Percentiles rank a stretch among this genome's conserved stretches.
Conservation (phyloP, 2,329 filamentous ascomycete genomes). For the Aspergillus intermedius region DNA sequence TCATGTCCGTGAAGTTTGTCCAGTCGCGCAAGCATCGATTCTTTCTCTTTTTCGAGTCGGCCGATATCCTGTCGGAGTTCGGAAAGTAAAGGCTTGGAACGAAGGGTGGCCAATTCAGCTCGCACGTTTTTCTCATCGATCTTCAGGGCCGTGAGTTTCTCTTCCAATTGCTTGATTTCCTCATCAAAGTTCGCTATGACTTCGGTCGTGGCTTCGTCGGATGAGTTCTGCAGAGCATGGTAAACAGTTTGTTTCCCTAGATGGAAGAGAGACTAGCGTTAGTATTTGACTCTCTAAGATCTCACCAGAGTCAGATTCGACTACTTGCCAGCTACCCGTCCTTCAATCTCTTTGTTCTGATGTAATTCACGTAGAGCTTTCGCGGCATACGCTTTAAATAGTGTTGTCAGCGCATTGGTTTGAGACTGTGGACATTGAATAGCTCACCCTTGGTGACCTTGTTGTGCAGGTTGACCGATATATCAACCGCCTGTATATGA, state of each 20-base stretch:
- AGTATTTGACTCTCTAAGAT: neutral
- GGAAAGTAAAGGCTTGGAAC: conserved; percentile 44
- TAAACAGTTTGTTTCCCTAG: conserved; percentile 58
- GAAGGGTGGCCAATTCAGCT: conserved; percentile 40
- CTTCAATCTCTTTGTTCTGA: conserved; percentile 54
- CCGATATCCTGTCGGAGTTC: conserved; percentile 43
- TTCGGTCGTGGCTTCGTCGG: conserved; percentile 43
- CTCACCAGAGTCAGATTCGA: neutral
- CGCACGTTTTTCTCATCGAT: conserved; percentile 46
- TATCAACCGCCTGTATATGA: conserved; percentile 45
- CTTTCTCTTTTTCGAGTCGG: conserved; percentile 41
- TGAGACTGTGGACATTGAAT: conserved; percentile 6
- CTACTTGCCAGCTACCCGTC: conserved; percentile 46
- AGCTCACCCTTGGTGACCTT: conserved; percentile 50
- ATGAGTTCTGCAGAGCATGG: conserved; percentile 49
- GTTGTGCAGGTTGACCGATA: conserved; percentile 57
- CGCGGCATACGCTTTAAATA: conserved; percentile 44
- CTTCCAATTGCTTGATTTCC: conserved; percentile 43
- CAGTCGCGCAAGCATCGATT: conserved; percentile 36
- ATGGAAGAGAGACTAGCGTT: conserved; percentile 1
- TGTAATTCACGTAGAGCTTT: conserved; percentile 59
- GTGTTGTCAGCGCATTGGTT: neutral
- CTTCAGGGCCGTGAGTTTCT: conserved; percentile 40
- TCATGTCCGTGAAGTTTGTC: conserved; percentile 36
- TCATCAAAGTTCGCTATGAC: conserved; percentile 45